phyloP scores from a whole-genome alignment of 495 filamentous ascomycete species.

The Aspergillus diversus region DNA sequence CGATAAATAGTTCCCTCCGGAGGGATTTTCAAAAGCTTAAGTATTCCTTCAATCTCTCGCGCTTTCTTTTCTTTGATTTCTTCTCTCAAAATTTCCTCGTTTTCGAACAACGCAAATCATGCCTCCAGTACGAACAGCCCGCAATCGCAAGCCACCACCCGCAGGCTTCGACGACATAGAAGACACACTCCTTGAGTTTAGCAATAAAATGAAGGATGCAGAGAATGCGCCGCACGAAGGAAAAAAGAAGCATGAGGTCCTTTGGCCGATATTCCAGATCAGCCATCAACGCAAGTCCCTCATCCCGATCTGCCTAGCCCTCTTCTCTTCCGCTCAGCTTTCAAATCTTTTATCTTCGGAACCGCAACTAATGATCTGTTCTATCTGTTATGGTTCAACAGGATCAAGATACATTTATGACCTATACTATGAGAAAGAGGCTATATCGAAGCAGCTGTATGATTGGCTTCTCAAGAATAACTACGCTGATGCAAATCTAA shows the following conservation, averaged over 20 bases:
- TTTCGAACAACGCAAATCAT: constrained; percentile 49
- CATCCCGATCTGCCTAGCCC: background rate
- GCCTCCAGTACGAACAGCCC: constrained; percentile 80
- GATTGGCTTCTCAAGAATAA: constrained; percentile 96
- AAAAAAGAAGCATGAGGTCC: constrained; percentile 81
- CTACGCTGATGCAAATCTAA: constrained; percentile 91
- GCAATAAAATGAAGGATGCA: constrained; percentile 99
- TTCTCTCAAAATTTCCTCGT: too few species aligned
- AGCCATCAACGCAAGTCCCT: constrained; percentile 79
- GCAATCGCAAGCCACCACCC: constrained; percentile 87
- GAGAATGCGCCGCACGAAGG: constrained; percentile 79
- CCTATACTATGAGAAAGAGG: constrained; percentile 96
- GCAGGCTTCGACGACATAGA: constrained; percentile 96
- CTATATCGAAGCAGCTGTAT: constrained; percentile 87
- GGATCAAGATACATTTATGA: constrained; percentile 93
- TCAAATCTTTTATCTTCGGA: background rate
- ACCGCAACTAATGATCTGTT: constrained; percentile 1
- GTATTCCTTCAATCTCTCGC: background rate
- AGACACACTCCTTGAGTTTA: constrained; percentile 92
- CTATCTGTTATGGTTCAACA: constrained; percentile 24
- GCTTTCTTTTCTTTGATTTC: background rate
- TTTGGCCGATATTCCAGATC: constrained; percentile 98
- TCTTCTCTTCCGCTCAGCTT: constrained; percentile 1
- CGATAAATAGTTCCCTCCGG: background rate
- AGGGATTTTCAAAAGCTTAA: background rate